Percentiles rank a stretch among this genome's conserved stretches.
Conservation (phyloP, 805 yeast genomes). For the Wilhelminamyces savonicus region DNA sequence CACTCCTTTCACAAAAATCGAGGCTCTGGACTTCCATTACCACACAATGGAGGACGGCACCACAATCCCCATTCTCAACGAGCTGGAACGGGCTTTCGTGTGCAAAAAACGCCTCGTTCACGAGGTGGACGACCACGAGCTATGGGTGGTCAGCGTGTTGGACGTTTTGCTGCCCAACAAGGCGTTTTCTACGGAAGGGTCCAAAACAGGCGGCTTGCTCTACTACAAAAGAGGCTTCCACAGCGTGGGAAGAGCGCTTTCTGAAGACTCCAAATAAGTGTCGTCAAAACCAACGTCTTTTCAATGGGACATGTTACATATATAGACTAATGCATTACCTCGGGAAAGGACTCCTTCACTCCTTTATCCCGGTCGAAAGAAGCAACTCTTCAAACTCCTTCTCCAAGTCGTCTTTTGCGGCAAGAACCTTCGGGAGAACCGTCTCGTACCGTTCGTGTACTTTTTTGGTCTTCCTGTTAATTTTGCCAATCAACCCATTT, state of each 20-base stretch:
- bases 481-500: conserved; percentile 16
- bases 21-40: conserved; percentile 27
- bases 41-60: conserved; percentile 12
- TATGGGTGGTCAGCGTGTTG: conserved; percentile 78
- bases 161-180: conserved; percentile 39
- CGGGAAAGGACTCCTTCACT: too few relatives aligned
- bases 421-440: too few relatives aligned
- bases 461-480: conserved; percentile 15
- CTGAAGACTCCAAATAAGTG: too few relatives aligned
- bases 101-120: conserved; percentile 52
- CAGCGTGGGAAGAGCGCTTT: conserved; percentile 26
- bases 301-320: too few relatives aligned
- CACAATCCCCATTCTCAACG: conserved; percentile 49
- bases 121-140: conserved; percentile 76
- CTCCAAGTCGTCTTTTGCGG: too few relatives aligned
- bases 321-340: too few relatives aligned
- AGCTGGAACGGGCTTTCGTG: conserved; percentile 55
- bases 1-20: conserved; percentile 46
- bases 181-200: conserved; percentile 5
- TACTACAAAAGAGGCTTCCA: conserved; percentile 63
- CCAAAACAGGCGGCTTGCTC: conserved; percentile 54
- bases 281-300: too few relatives aligned
- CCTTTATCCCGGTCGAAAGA: too few relatives aligned
- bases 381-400: too few relatives aligned
- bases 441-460: conserved; percentile 30